Conservation (phyloP, 768 basidiomycete species). For the Phlebiopsis gigantea region DNA sequence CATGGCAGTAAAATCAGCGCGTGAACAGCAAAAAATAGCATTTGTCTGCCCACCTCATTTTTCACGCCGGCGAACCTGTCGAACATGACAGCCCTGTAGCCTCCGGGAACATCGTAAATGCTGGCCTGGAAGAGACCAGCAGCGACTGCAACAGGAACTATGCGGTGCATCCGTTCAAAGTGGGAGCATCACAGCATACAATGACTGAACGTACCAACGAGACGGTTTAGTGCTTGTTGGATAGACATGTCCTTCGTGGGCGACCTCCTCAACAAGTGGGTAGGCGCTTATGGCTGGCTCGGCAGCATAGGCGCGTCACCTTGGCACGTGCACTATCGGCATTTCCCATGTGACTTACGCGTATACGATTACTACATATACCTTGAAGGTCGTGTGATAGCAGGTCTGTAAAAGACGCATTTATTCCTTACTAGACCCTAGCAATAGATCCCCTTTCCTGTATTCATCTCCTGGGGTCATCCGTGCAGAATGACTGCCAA, state of each 20-base stretch:
- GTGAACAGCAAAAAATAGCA: no score
- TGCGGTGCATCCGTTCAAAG: no score
- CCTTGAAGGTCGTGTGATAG: no score
- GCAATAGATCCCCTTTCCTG: constrained; percentile 41
- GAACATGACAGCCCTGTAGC: constrained; percentile 95
- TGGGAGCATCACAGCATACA: constrained; percentile 34
- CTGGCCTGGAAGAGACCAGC: constrained; percentile 41
- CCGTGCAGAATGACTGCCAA: constrained; percentile 82
- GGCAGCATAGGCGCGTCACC: constrained; percentile 1
- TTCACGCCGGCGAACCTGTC: constrained; percentile 93
- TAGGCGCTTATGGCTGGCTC: neutral
- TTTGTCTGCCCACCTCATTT: constrained; percentile 47
- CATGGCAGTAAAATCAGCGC: constrained; percentile 1
- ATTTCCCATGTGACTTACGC: no score
- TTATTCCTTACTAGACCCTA: neutral
- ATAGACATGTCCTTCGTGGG: constrained; percentile 39
- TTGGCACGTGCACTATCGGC: neutral
- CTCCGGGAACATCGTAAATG: constrained; percentile 66
- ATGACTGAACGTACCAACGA: constrained; percentile 37
- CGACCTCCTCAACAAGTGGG: neutral
- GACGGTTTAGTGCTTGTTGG: constrained; percentile 40
- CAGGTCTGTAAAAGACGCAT: no score
- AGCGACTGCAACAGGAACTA: constrained; percentile 63
- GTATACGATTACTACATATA: no score
- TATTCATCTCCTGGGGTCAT: constrained; percentile 62